Base-by-base conservation (phyloP, 305 asterid genomes). In the Plantago coronopus region DNA sequence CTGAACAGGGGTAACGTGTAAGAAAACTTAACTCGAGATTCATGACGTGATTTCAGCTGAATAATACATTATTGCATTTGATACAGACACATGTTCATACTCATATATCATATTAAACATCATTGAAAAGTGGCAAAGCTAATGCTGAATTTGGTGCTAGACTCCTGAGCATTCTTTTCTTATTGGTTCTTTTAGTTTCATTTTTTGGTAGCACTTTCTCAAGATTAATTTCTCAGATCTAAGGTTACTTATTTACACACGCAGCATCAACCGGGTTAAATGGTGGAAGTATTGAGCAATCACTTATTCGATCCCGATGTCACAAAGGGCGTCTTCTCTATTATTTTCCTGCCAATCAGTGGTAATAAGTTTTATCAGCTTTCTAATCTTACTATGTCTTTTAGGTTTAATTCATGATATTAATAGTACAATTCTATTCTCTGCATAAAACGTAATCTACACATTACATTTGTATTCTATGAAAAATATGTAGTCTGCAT, bases 291-390 rank as follows among this genome's bases (percentile, higher is more conserved):
- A 81, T 91, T 49, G 82, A 78, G 71, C 82, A 74, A 66, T 78
- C 73, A 65, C 89, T 91, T 64, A 72, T 67, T 64, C 83, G 77
- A 29, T 88, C 96, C 57, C 86, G 94, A 74, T 88, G 96, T 78
- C 98, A 82, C 70, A 91, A 91, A 84, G 98, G 98, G 64, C 96
- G 98, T 54, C 75, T 91, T 63, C 91, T 91, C 64, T 86, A 88
- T 74, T 91, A 91, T 64, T 91, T 82, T 69, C 96, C 95, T 57
- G 53, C 84, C 9, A 72, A 70, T 50, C 68, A 66, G 44, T 43
- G 93, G 97, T 85, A 82, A 59, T 62, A 64, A 42, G 59, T 63
- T 62, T 64, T 57, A 54, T 48, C 45, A 61, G 61, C 31, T 48
- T 48, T 50, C 63, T 59, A 47, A 19, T 40, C 31, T 37, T 11